Percentiles rank a stretch among this genome's conserved stretches.
Conservation (phyloP, 495 filamentous ascomycete species). For the Penicillium crystallinum region DNA sequence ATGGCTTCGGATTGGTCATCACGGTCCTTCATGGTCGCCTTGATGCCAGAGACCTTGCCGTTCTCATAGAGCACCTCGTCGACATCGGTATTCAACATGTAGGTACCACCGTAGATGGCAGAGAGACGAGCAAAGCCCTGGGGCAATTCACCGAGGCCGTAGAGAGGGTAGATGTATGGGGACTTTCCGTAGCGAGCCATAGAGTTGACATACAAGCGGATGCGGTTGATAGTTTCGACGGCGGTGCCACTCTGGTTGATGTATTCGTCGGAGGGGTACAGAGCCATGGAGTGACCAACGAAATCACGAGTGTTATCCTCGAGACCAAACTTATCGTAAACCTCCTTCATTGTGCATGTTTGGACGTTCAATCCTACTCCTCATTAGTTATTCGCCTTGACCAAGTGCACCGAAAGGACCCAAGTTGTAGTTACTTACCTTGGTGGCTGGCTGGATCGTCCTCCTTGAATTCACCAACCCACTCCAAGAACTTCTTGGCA, state of each 20-base stretch:
- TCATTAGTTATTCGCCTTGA: conserved; percentile 16
- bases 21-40: conserved; percentile 87
- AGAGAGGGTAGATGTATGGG: conserved; percentile 98
- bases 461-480: conserved; percentile 85
- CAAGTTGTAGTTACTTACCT: conserved; percentile 47
- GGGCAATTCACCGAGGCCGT: conserved; percentile 93
- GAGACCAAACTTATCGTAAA: conserved; percentile 95
- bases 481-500: conserved; percentile 95
- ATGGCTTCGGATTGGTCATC: conserved; percentile 72
- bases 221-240: conserved; percentile 83
- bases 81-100: conserved; percentile 95
- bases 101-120: conserved; percentile 96
- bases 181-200: conserved; percentile 98
- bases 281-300: conserved; percentile 95
- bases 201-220: conserved; percentile 94
- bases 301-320: conserved; percentile 93
- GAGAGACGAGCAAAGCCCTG: conserved; percentile 97
- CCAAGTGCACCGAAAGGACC: neutral
- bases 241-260: conserved; percentile 67
- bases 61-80: conserved; percentile 80
- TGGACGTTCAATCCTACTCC: conserved; percentile 72
- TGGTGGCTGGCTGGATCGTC: conserved; percentile 83
- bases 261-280: conserved; percentile 86
- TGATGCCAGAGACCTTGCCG: conserved; percentile 84
- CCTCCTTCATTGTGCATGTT: conserved; percentile 85